These are phyloP conservation scores for Schizothecium vesticola DNA, from an alignment of 495 filamentous ascomycete genomes.

Conservation along the genomic window DNA sequence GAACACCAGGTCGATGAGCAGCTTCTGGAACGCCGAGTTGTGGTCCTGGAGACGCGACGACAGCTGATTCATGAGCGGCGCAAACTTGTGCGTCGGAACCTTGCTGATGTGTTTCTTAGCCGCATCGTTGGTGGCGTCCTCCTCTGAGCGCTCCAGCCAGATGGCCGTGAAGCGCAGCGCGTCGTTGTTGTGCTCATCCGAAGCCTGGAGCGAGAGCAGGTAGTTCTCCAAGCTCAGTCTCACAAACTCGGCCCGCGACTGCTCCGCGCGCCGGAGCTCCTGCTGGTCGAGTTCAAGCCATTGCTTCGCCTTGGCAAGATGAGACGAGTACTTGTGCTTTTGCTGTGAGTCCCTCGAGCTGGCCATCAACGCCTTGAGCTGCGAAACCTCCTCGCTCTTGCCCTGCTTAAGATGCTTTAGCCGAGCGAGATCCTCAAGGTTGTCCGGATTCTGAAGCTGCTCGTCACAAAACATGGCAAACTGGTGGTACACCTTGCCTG, in stretches of 20 bases:
- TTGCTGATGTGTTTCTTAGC: conserved; percentile 61
- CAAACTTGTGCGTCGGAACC: conserved; percentile 89
- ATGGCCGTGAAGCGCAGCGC: conserved; percentile 90
- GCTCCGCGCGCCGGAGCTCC: conserved; percentile 72
- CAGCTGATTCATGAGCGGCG: conserved; percentile 88
- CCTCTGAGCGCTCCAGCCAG: conserved; percentile 80
- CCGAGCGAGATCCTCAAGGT: conserved; percentile 77
- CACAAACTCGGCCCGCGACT: conserved; percentile 73
- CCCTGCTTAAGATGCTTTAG: conserved; percentile 72
- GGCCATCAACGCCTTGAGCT: conserved; percentile 53
- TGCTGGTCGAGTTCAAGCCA: conserved; percentile 87
- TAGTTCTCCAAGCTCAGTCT: conserved; percentile 92
- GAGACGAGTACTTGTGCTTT: conserved; percentile 32
- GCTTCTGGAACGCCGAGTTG: conserved; percentile 61
- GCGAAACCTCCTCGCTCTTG: conserved; percentile 70
- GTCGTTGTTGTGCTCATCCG: conserved; percentile 83
- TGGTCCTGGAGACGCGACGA: conserved; percentile 79
- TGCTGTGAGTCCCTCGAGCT: conserved; percentile 34
- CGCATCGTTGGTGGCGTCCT: conserved; percentile 65
- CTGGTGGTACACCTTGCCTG: conserved; percentile 85
- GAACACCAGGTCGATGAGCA: conserved; percentile 65
- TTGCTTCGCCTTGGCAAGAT: conserved; percentile 61
- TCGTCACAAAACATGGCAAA: conserved; percentile 94
- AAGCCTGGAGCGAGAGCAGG: conserved; percentile 73
- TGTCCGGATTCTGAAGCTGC: conserved; percentile 79